A percentile compares a stretch with the other conserved stretches of the same genome.
Conservation (phyloP, 768 basidiomycete species). For the Harrya chromipes region DNA sequence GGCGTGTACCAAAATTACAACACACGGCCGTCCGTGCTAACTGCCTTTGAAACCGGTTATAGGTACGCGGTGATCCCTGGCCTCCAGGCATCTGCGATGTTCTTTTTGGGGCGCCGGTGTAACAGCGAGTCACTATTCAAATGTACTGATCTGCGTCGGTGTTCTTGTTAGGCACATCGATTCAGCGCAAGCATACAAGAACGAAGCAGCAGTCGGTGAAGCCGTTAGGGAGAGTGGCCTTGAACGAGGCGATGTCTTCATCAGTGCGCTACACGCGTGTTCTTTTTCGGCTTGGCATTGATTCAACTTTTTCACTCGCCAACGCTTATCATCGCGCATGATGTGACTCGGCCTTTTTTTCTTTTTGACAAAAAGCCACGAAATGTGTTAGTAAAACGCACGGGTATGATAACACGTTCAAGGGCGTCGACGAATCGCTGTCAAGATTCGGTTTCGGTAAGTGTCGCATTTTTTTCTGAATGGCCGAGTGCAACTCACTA, state of each 20-base stretch:
- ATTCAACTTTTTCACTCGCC: no score
- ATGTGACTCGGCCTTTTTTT: no score
- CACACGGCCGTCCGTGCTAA: constrained; percentile 50
- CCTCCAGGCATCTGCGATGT: no score
- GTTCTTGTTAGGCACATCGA: constrained; percentile 57
- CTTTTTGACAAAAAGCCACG: constrained; percentile 44
- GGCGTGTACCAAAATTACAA: constrained; percentile 69
- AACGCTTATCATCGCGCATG: constrained; percentile 9
- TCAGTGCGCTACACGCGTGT: constrained; percentile 47
- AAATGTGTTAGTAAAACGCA: constrained; percentile 58
- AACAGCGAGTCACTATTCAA: background rate
- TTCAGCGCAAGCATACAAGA: constrained; percentile 66
- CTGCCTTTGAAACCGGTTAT: constrained; percentile 68
- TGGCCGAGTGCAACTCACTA: constrained; percentile 6
- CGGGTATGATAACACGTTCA: constrained; percentile 59
- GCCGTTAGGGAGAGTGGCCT: constrained; percentile 57
- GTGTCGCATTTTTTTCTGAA: background rate
- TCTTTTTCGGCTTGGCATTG: no score
- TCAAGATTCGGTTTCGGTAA: constrained; percentile 55
- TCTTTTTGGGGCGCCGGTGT: background rate
- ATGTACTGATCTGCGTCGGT: background rate
- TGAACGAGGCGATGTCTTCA: constrained; percentile 58
- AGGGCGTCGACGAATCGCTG: constrained; percentile 61
- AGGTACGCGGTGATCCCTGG: constrained; percentile 33
- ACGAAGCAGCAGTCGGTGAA: constrained; percentile 59